These are phyloP conservation scores for Xylaria cubensis DNA, from an alignment of 495 filamentous ascomycete species.

Conservation along the genomic window DNA sequence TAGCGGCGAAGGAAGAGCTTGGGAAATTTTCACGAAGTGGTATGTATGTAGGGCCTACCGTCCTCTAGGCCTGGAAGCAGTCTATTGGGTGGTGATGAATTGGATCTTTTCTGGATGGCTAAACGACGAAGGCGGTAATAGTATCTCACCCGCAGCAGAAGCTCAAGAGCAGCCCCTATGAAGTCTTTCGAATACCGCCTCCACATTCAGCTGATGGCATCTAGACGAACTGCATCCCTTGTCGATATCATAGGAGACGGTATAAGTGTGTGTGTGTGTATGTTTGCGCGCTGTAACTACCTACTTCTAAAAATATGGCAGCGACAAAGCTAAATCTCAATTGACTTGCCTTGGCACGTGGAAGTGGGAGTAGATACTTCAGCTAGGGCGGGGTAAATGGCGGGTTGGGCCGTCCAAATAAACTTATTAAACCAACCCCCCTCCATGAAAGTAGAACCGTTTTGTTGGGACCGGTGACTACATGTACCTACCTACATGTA, in stretches of 20 bases:
- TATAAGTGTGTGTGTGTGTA: neutral
- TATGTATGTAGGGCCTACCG: neutral
- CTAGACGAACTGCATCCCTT: neutral
- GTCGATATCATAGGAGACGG: neutral
- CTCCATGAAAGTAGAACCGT: neutral
- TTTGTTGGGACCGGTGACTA: slow-evolving; percentile 2
- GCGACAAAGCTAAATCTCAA: neutral
- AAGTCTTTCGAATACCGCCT: neutral
- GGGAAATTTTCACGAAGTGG: too few relatives aligned
- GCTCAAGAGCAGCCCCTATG: neutral
- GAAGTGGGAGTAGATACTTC: neutral
- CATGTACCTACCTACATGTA: too few relatives aligned
- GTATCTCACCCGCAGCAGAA: neutral
- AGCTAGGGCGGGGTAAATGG: neutral
- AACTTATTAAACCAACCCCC: slow-evolving; percentile 5
- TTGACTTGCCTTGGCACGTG: neutral
- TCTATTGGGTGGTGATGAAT: neutral
- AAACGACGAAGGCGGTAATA: neutral
- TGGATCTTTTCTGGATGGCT: neutral
- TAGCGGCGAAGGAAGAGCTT: neutral
- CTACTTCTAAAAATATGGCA: neutral
- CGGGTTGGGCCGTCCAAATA: slow-evolving; percentile 23
- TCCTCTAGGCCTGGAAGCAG: neutral
- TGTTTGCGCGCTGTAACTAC: too few relatives aligned
- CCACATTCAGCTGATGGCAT: neutral